A percentile compares a stretch with the other conserved stretches of the same genome.
Evolutionary conservation across 768 basidiomycete genomes (phyloP).

Genomic region (Paxillus involutus): DNA sequence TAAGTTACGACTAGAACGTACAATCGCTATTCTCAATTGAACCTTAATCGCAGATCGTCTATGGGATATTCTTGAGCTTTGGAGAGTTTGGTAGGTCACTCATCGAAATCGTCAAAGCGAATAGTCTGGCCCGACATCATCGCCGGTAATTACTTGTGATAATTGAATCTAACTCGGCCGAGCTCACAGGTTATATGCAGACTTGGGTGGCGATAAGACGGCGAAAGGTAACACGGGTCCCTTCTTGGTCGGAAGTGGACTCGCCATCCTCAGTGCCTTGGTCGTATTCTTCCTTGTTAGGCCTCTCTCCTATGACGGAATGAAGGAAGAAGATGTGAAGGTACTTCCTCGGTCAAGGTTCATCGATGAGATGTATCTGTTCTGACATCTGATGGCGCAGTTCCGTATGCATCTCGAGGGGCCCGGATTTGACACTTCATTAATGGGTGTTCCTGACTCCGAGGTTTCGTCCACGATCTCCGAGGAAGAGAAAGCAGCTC

Average conservation of each 20-base stretch:
- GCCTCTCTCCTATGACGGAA: conserved; percentile 75
- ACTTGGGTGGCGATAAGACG: conserved; percentile 56
- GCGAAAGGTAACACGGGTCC: conserved; percentile 75
- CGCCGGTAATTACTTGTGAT: conserved; percentile 37
- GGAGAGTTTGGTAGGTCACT: conserved; percentile 70
- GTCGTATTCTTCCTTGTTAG: conserved; percentile 72
- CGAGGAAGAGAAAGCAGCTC: conserved; percentile 16
- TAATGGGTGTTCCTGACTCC: conserved; percentile 55
- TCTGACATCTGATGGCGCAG: conserved; percentile 29
- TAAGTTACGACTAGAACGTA: conserved; percentile 28
- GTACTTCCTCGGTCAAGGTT: conserved; percentile 36
- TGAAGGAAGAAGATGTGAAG: conserved; percentile 70
- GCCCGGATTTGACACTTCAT: conserved; percentile 75
- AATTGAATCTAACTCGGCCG: neutral
- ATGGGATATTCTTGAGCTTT: conserved; percentile 88
- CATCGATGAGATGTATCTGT: neutral
- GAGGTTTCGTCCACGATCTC: conserved; percentile 22
- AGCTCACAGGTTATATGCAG: conserved; percentile 30
- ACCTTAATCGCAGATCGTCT: conserved; percentile 55
- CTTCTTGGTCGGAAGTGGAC: conserved; percentile 85
- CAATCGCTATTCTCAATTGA: neutral
- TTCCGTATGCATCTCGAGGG: conserved; percentile 83
- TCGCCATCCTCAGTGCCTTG: conserved; percentile 77
- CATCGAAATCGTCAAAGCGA: neutral
- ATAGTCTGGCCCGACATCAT: conserved; percentile 70